phyloP scores from a whole-genome alignment of 352 stramenopile species.

The Globisporangium barbulae region DNA sequence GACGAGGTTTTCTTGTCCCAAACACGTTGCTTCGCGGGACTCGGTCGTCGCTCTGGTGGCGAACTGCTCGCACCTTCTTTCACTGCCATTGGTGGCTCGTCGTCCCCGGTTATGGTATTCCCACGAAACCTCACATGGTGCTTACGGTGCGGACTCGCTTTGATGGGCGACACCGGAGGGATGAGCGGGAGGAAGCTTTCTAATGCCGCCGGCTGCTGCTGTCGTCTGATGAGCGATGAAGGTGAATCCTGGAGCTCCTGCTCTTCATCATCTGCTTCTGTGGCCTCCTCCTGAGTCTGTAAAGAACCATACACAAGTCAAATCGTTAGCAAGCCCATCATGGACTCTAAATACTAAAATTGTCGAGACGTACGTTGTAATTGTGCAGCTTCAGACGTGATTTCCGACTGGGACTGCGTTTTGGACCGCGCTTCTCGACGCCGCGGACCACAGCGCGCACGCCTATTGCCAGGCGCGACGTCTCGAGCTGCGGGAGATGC shows the following conservation, averaged over 20 bases:
- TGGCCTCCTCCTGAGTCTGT: background rate
- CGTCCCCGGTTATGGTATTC: background rate
- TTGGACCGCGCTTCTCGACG: constrained; percentile 47
- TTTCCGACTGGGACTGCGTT: constrained; percentile 49
- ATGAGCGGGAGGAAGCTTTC: constrained; percentile 29
- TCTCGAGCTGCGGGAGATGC: constrained; percentile 51
- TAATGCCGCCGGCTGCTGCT: background rate
- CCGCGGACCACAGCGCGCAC: constrained; percentile 50
- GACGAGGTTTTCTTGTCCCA: constrained; percentile 28
- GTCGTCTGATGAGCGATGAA: constrained; percentile 7
- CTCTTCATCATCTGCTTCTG: background rate
- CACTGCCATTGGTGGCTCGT: background rate
- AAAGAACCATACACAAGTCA: background rate
- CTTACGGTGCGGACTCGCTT: constrained; percentile 35
- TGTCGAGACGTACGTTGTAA: constrained; percentile 35
- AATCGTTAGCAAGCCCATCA: background rate
- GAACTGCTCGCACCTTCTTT: background rate
- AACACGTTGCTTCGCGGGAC: constrained; percentile 16
- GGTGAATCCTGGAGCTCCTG: background rate
- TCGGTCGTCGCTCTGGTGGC: constrained; percentile 3
- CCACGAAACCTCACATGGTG: constrained; percentile 37
- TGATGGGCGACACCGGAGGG: constrained; percentile 51
- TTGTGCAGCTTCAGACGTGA: constrained; percentile 56
- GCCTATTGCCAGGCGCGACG: constrained; percentile 43
- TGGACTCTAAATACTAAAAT: background rate